Conservation (phyloP, 148 eudicot genomes). For the Nyssa sinensis region DNA sequence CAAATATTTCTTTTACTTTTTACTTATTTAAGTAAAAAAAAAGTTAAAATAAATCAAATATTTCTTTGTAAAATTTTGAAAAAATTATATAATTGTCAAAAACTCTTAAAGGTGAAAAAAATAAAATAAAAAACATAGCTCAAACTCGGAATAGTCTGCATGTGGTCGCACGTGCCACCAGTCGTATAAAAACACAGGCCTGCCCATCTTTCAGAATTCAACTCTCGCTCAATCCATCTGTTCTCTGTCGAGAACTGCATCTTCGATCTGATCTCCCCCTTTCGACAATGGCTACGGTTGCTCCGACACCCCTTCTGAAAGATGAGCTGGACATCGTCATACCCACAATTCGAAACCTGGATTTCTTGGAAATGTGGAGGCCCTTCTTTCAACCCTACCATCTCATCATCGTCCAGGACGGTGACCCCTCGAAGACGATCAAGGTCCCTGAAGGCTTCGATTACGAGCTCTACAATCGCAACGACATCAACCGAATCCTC, state of each 20-base stretch:
- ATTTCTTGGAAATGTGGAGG: slow-evolving; percentile 88
- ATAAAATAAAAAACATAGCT: neutral
- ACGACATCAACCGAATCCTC: slow-evolving; percentile 69
- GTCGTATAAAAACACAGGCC: neutral
- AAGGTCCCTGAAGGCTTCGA: slow-evolving; percentile 78
- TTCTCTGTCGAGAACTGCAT: neutral
- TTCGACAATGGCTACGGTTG: slow-evolving; percentile 41
- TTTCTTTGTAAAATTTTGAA: too few species aligned
- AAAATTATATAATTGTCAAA: too few species aligned
- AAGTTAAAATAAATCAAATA: too few species aligned
- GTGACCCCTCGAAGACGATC: slow-evolving; percentile 62
- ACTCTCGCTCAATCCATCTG: neutral
- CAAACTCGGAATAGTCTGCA: neutral
- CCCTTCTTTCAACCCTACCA: slow-evolving; percentile 75
- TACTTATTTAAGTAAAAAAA: too few species aligned
- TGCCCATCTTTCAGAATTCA: neutral
- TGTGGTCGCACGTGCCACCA: neutral
- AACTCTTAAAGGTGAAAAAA: too few species aligned
- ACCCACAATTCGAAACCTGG: slow-evolving; percentile 83
- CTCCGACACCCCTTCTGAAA: slow-evolving; percentile 51
- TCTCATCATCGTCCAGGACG: slow-evolving; percentile 80
- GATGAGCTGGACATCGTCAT: slow-evolving; percentile 82
- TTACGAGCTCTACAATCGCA: slow-evolving; percentile 75
- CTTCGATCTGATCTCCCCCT: slow-evolving; percentile 5
- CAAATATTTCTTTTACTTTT: too few species aligned